Evolutionary conservation across 2,329 filamentous ascomycete species (phyloP), one percentile per base, ranked within the genome.

Genomic region (Ascochyta lentis): DNA sequence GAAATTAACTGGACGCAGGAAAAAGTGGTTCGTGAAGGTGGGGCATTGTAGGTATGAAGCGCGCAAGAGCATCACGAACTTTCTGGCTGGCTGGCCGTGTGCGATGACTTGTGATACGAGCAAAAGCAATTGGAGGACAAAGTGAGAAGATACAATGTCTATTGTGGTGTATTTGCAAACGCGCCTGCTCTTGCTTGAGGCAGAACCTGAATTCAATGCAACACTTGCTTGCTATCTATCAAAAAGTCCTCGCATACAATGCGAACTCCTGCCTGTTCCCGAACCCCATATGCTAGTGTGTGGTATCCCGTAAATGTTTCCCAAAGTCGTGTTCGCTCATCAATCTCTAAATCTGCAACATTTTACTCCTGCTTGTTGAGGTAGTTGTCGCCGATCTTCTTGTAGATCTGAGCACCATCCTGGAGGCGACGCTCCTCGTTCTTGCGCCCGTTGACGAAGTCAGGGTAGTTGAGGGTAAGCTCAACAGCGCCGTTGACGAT

Each of bases 391-490:
- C 53, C 53, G 33, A 56, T 37, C 53, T 56, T 56, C 47, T 37
- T 56, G 70, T 86, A 86, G 54, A 79, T 71, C 76, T 87, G 85
- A 44, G 83, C 83, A 64, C 85, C 86, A 51, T 88, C 86, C 44
- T 83, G 80, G 59, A 89, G 77, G 60, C 86, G 80, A 59, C 86
- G 79, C 80, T 89, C 86, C 52, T 74, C 80, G 83, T 92, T 92
- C 76, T 83, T 79, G 69, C 89, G 86, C 53, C 78, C 78, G 81
- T 97, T 97, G 83, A 97, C 92, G 74, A 96, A 96, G 80, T 96
- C 92, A 57, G 93, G 93, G 83, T 96, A 95, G 85, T 96, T 96
- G 75, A 97, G 86, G 29, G 93, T 96, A 72, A 96, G 81, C 84
- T 97, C 93, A 41, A 93, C 90, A 34, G 91, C 89, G 65, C 93